These are phyloP conservation scores for Claviceps fusiformis DNA, from an alignment of 2,329 filamentous ascomycete genomes.

Conservation along the genomic window DNA sequence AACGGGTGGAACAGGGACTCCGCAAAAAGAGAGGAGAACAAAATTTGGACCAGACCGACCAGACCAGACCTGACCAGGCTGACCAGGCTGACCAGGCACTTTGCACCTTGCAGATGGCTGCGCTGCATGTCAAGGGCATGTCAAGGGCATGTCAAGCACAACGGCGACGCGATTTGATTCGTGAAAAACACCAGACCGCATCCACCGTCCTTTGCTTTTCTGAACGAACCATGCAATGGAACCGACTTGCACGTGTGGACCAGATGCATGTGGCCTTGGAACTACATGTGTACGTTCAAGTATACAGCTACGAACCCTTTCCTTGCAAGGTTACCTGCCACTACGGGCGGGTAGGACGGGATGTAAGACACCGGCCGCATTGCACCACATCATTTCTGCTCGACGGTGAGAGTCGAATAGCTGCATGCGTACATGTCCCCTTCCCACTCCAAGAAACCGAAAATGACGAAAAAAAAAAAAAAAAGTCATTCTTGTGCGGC, in stretches of 20 bases:
- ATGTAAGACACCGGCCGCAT: neutral
- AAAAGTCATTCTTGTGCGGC: no score
- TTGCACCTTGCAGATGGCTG: neutral
- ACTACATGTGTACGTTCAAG: neutral
- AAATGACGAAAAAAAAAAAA: neutral
- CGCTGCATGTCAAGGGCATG: no score
- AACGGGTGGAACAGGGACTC: constrained; percentile 1
- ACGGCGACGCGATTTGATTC: neutral
- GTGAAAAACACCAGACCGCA: neutral
- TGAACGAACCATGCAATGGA: neutral
- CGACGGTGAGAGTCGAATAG: neutral
- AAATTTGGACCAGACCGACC: no score
- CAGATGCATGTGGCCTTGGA: neutral
- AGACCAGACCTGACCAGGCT: no score
- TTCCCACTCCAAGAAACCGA: no score
- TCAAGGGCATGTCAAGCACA: no score
- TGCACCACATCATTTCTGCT: neutral
- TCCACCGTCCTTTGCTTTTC: neutral
- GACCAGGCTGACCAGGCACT: no score
- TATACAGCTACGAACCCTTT: neutral
- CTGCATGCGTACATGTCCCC: neutral
- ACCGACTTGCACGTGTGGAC: neutral
- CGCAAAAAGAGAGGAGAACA: neutral
- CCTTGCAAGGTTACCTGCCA: neutral
- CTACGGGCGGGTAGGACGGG: neutral